phyloP scores from a whole-genome alignment of 495 filamentous ascomycete genomes.

The Eremomyces bilateralis region DNA sequence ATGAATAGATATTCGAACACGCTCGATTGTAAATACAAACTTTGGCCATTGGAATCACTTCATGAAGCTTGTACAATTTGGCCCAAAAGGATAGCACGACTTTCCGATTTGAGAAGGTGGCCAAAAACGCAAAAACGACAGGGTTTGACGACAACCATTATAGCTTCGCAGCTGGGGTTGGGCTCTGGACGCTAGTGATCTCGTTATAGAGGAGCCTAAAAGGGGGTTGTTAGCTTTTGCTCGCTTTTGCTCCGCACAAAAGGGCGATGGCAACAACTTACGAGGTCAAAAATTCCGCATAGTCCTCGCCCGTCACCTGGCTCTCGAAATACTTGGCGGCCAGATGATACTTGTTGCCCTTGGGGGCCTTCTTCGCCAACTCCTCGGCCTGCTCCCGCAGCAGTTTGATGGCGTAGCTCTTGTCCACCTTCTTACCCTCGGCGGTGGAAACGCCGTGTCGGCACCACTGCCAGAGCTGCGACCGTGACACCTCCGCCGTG shows the following conservation, averaged over 20 bases:
- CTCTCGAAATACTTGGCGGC: conserved; percentile 80
- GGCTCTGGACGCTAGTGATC: conserved; percentile 58
- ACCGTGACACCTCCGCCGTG: conserved; percentile 83
- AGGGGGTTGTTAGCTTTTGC: conserved; percentile 1
- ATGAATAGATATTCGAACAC: too few relatives aligned
- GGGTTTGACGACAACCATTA: too few relatives aligned
- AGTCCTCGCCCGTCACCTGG: conserved; percentile 93
- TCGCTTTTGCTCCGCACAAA: not conserved
- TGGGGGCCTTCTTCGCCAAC: conserved; percentile 50
- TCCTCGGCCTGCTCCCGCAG: conserved; percentile 69
- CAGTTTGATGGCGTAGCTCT: conserved; percentile 67
- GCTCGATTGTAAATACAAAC: too few relatives aligned
- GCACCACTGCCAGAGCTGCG: conserved; percentile 92
- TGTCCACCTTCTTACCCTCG: conserved; percentile 85
- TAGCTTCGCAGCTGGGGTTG: conserved; percentile 51
- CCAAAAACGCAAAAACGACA: too few relatives aligned
- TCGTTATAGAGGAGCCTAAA: conserved; percentile 75
- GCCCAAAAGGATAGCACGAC: too few relatives aligned
- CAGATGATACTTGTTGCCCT: conserved; percentile 80
- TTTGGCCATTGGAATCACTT: too few relatives aligned
- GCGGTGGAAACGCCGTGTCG: conserved; percentile 65
- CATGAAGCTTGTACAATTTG: too few relatives aligned
- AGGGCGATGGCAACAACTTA: conserved; percentile 20
- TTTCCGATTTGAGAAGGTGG: too few relatives aligned
- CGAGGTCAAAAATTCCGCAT: conserved; percentile 89